Percentiles rank a stretch among this genome's conserved stretches.
phyloP scores from a whole-genome alignment of 768 basidiomycete species.

The Phylloporus rhodoxanthus region DNA sequence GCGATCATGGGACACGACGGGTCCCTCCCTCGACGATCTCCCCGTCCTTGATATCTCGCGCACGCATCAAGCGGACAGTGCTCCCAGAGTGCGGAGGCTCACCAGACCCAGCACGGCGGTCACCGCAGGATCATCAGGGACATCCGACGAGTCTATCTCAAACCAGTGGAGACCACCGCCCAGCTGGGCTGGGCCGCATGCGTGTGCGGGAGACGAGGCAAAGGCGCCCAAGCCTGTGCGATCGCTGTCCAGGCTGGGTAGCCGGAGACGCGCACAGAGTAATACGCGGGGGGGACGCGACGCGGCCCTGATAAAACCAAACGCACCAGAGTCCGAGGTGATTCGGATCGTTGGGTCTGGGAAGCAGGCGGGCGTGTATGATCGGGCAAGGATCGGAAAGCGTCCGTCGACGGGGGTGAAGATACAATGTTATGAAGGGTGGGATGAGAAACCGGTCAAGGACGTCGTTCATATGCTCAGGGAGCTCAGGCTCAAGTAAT shows the following conservation, averaged over 20 bases:
- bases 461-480: constrained; percentile 30
- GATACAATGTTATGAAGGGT: constrained; percentile 12
- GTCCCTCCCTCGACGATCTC: background rate
- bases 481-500: constrained; percentile 16
- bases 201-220: background rate
- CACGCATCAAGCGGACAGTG: background rate
- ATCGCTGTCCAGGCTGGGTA: background rate
- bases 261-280: constrained; percentile 1
- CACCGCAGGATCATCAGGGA: background rate
- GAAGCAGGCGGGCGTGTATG: background rate
- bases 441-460: constrained; percentile 19
- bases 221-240: background rate
- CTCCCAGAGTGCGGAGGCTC: background rate
- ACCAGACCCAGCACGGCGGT: background rate
- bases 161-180: constrained; percentile 20
- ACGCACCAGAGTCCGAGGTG: background rate
- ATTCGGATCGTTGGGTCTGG: background rate
- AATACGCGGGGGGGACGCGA: background rate
- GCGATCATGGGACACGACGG: too few relatives aligned
- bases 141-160: background rate
- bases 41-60: background rate
- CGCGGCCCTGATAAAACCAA: background rate
- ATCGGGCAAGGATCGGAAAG: background rate
- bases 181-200: constrained; percentile 21
- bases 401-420: background rate